Conservation (phyloP, 768 basidiomycete species). For the Hygrophoropsis aurantiaca region DNA sequence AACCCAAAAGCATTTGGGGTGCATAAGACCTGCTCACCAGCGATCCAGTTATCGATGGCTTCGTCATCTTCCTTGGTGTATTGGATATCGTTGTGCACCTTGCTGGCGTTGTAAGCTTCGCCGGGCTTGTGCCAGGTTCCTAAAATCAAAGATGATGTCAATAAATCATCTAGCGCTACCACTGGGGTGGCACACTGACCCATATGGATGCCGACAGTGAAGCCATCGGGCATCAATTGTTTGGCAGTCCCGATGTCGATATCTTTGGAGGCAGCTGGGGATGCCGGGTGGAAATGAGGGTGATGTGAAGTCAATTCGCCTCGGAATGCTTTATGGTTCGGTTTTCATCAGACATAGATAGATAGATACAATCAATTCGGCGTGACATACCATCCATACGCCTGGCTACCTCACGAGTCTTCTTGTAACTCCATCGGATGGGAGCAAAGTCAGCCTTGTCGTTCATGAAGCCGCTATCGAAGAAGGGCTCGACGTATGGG, state of each 20-base stretch:
- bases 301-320: conserved; percentile 73
- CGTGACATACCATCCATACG: conserved; percentile 59
- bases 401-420: conserved; percentile 68
- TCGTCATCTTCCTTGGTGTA: conserved; percentile 69
- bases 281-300: conserved; percentile 72
- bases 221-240: conserved; percentile 54
- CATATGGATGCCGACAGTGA: conserved; percentile 75
- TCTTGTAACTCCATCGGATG: conserved; percentile 78
- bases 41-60: conserved; percentile 71
- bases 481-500: conserved; percentile 63
- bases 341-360: background rate
- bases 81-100: conserved; percentile 64
- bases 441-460: conserved; percentile 76
- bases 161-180: background rate
- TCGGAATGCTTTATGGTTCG: conserved; percentile 50
- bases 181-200: conserved; percentile 33
- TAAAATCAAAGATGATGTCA: conserved; percentile 6
- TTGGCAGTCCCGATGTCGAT: conserved; percentile 71
- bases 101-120: conserved; percentile 50
- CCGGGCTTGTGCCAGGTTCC: conserved; percentile 60
- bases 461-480: conserved; percentile 80
- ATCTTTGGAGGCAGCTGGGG: conserved; percentile 56
- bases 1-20: background rate
- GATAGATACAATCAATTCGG: background rate
- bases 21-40: conserved; percentile 22